Evolutionary conservation across 2,329 filamentous ascomycete species (phyloP).

Genomic region (Penicillium corylophilum): DNA sequence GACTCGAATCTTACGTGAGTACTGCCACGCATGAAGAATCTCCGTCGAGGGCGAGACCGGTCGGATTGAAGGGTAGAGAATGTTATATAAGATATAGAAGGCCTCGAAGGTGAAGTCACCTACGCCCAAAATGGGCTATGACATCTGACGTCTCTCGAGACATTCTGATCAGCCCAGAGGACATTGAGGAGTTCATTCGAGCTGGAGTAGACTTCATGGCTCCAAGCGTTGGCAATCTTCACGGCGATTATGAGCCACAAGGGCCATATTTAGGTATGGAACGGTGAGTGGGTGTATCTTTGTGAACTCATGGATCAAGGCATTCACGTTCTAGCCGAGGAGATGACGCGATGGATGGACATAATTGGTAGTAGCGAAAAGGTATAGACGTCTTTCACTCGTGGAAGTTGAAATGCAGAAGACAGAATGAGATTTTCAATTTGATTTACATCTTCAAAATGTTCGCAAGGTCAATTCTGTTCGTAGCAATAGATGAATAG

Average conservation of each 20-base stretch:
- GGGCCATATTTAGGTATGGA: conserved; percentile 9
- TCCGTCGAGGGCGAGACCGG: conserved; percentile 68
- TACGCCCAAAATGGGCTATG: too few species aligned
- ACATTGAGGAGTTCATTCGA: conserved; percentile 65
- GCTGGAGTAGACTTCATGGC: conserved; percentile 70
- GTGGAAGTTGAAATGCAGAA: too few species aligned
- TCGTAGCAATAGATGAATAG: too few species aligned
- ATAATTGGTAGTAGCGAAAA: conserved; percentile 10
- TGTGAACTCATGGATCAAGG: conserved; percentile 21
- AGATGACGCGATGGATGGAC: conserved; percentile 16
- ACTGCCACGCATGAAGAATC: conserved; percentile 63
- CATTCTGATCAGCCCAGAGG: conserved; percentile 63
- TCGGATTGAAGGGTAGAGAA: conserved; percentile 69
- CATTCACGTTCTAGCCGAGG: conserved; percentile 3
- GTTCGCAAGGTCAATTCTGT: too few species aligned
- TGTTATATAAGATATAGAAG: conserved; percentile 64
- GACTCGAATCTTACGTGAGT: conserved; percentile 59
- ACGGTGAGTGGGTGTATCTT: conserved; percentile 34
- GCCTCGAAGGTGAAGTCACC: conserved; percentile 48
- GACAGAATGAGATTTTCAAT: too few species aligned
- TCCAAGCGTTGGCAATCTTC: conserved; percentile 68
- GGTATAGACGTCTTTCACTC: too few species aligned
- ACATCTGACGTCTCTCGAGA: not conserved
- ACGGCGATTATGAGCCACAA: conserved; percentile 61
- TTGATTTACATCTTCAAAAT: too few species aligned